A percentile compares a stretch with the other conserved stretches of the same genome.
Evolutionary conservation across 768 basidiomycete genomes (phyloP).

Genomic region (Chalciporus pseudorubinellus): DNA sequence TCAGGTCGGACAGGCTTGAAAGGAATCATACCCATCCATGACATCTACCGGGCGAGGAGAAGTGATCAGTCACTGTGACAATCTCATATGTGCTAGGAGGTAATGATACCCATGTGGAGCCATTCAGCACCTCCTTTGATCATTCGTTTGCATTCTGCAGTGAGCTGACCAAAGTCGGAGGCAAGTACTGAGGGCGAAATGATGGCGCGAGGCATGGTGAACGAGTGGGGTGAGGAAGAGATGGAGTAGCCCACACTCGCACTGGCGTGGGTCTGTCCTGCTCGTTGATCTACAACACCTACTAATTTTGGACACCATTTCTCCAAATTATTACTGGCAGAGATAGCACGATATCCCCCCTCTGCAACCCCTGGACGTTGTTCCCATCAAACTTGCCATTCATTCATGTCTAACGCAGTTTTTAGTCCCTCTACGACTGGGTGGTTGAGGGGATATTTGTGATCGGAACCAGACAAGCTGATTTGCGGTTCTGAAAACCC

Average conservation of each 20-base stretch:
- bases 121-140: constrained; percentile 93
- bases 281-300: constrained; percentile 24
- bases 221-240: constrained; percentile 7
- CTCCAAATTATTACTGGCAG: too few relatives aligned
- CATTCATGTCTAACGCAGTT: too few relatives aligned
- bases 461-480: too few relatives aligned
- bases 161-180: constrained; percentile 93
- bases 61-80: constrained; percentile 9
- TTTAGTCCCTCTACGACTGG: too few relatives aligned
- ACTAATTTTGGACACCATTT: constrained; percentile 17
- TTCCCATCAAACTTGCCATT: too few relatives aligned
- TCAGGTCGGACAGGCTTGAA: background rate
- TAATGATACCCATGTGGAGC: constrained; percentile 87
- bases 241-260: constrained; percentile 3
- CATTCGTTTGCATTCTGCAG: constrained; percentile 95
- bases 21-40: constrained; percentile 82
- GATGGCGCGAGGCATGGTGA: constrained; percentile 79
- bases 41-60: constrained; percentile 60
- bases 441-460: too few relatives aligned
- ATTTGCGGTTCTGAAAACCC: too few relatives aligned
- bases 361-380: too few relatives aligned
- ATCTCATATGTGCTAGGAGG: constrained; percentile 3
- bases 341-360: too few relatives aligned
- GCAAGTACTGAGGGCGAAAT: constrained; percentile 97
- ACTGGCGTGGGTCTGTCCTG: constrained; percentile 2